Evolutionary conservation across 352 stramenopile species (phyloP), one percentile per base, ranked within the genome.

Genomic region (Globisporangium apiculatum): DNA sequence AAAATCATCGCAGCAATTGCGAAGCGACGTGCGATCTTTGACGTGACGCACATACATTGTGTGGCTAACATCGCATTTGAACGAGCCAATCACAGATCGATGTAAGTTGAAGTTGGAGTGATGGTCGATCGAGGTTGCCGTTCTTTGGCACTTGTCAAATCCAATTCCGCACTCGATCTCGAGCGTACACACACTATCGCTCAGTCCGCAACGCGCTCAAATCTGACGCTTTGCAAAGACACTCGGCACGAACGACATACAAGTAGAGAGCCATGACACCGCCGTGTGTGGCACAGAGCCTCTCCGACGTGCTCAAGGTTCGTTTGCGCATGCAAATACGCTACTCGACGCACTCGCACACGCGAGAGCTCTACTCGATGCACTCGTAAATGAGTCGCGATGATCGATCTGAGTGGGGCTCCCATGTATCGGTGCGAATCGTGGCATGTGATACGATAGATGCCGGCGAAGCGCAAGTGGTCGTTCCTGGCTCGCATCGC

Each of bases 281-380:
- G 18, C 31, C 12, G 18, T 36, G 3, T 47, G 53, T 51, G 7
- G 41, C 31, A 7, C 18, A 58, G 42, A 51, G 42, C 15, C 53
- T 62, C 35, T 40, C 41, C 0, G 49, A 62, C 43, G 50, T 62
- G 41, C 57, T 62, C 49, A 62, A 62, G 31, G 57, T 58, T n/a
- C 35, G 18, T 24, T 24, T 24, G 18, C 18, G 18, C 18, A 24
- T 24, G 18, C 18, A 24, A 24, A 24, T 24, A 24, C 18, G 18
- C 18, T 24, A 24, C 18, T 24, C 18, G 18, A 24, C 18, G 18
- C 18, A 24, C 2, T 24, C 18, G 18, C 18, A 24, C 18, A 24
- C 18, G 18, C 18, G 18, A 24, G 18, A 24, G 18, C 18, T 24
- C 18, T 24, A 24, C 18, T 24, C 18, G 18, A 24, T 24, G 18